Percentiles rank a stretch among this genome's conserved stretches.
These are phyloP conservation scores for Exophiala calicioides DNA, from an alignment of 2,329 filamentous ascomycete species.

Conservation along the genomic window DNA sequence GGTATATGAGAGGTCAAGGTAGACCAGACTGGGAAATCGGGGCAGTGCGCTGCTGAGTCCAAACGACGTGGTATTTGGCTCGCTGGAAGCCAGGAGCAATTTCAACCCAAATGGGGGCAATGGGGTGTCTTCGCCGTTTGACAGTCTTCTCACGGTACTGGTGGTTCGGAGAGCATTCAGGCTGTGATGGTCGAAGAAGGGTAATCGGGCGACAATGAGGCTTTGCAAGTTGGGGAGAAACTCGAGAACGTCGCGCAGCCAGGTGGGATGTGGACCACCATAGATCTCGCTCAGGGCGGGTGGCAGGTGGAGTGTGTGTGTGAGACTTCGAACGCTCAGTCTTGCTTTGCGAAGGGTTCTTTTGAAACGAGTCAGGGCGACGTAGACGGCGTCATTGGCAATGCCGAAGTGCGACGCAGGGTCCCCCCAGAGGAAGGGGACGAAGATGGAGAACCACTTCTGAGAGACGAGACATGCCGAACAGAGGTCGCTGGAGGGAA, in stretches of 20 bases:
- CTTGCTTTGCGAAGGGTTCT: constrained; percentile 57
- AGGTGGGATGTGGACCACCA: constrained; percentile 59
- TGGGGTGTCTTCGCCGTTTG: constrained; percentile 17
- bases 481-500: constrained; percentile 58
- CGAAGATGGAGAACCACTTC: constrained; percentile 60
- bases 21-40: constrained; percentile 57
- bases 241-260: constrained; percentile 61
- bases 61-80: constrained; percentile 59
- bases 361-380: constrained; percentile 61
- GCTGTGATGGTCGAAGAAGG: constrained; percentile 63
- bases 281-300: constrained; percentile 63
- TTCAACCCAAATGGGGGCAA: constrained; percentile 50
- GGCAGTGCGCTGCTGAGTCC: constrained; percentile 55
- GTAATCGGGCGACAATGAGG: constrained; percentile 59
- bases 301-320: constrained; percentile 63
- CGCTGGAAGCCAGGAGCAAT: constrained; percentile 57
- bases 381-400: constrained; percentile 60
- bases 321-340: constrained; percentile 54
- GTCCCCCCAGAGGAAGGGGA: constrained; percentile 62
- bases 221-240: constrained; percentile 60
- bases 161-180: constrained; percentile 51
- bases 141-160: constrained; percentile 15
- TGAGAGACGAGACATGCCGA: constrained; percentile 57
- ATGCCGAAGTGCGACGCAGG: constrained; percentile 61
- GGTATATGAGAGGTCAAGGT: constrained; percentile 60